Percentiles rank a stretch among this genome's conserved stretches.
phyloP scores from a whole-genome alignment of 768 basidiomycete genomes.

The Mycena albidolilacea region DNA sequence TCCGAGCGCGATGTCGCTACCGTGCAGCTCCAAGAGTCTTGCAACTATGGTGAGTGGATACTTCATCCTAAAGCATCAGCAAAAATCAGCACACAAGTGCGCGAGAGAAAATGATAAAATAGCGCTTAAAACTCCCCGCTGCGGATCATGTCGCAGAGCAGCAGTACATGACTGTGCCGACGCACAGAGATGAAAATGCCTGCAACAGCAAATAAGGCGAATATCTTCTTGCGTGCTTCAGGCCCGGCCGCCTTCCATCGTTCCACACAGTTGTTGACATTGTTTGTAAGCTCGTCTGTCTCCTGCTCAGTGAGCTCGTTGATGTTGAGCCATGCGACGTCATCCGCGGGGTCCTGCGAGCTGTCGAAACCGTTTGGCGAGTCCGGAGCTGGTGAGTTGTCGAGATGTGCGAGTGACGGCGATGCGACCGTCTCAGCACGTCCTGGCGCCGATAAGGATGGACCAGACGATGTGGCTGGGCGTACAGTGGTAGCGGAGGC shows the following conservation, averaged over 20 bases:
- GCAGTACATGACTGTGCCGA: constrained; percentile 46
- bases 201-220: constrained; percentile 42
- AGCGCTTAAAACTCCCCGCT: constrained; percentile 46
- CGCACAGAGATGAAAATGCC: constrained; percentile 48
- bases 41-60: constrained; percentile 38
- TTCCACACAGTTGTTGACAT: constrained; percentile 40
- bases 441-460: too few relatives aligned
- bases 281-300: constrained; percentile 21
- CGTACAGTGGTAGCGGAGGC: too few relatives aligned
- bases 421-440: background rate
- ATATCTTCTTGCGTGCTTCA: constrained; percentile 44
- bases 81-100: too few relatives aligned
- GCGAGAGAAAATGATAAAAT: background rate
- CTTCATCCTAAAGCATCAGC: constrained; percentile 41
- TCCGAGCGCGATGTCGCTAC: too few relatives aligned
- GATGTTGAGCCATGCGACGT: constrained; percentile 41
- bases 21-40: too few relatives aligned
- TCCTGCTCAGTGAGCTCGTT: constrained; percentile 35
- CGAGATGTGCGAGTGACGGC: too few relatives aligned
- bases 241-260: constrained; percentile 38
- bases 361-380: too few relatives aligned
- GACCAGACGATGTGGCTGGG: too few relatives aligned
- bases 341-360: background rate
- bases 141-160: constrained; percentile 47
- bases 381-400: too few relatives aligned